phyloP scores from a whole-genome alignment of 257 asterid genomes.

The Echites panduratus region DNA sequence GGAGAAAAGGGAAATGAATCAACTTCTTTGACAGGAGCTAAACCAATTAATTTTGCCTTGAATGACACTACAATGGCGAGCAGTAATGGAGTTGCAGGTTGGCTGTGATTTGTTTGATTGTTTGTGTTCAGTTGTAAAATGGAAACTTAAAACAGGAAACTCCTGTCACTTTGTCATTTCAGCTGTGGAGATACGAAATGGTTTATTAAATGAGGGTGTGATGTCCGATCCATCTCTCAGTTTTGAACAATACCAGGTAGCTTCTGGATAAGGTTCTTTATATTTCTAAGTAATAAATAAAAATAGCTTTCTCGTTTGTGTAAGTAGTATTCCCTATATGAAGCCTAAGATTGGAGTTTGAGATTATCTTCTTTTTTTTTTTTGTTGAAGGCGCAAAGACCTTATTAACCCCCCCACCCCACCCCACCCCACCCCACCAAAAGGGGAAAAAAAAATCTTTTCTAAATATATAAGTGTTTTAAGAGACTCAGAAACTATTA shows the following conservation, averaged over 20 bases:
- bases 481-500: conserved; percentile 34
- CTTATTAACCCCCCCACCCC: no score
- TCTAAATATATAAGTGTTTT: neutral
- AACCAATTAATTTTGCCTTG: conserved; percentile 22
- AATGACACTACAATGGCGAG: conserved; percentile 36
- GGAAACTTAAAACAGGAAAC: neutral
- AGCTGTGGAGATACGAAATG: conserved; percentile 42
- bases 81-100: conserved; percentile 40
- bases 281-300: conserved; percentile 13
- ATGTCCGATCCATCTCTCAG: conserved; percentile 26
- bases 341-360: neutral
- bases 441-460: neutral
- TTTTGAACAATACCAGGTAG: conserved; percentile 44
- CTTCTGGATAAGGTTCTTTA: conserved; percentile 6
- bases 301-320: neutral
- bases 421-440: no score
- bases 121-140: conserved; percentile 6
- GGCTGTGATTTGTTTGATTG: conserved; percentile 14
- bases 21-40: conserved; percentile 21
- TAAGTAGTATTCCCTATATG: neutral
- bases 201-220: conserved; percentile 23
- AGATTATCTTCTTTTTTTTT: neutral
- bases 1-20: conserved; percentile 30
- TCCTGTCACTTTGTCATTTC: conserved; percentile 20
- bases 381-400: neutral